phyloP scores from a whole-genome alignment of 306 rosid genomes.

The Sicyos edulis region DNA sequence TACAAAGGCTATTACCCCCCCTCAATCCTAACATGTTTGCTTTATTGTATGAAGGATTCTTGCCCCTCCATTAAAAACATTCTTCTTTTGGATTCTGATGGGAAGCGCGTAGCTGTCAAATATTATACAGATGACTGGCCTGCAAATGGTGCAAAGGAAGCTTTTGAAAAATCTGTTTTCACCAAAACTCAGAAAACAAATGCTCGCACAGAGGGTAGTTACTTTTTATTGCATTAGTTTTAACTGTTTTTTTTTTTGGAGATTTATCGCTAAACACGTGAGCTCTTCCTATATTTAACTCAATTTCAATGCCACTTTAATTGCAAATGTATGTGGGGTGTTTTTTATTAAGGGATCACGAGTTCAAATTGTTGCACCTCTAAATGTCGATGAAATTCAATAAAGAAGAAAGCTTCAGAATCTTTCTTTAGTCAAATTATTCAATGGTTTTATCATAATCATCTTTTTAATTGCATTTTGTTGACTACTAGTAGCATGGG shows the following conservation, averaged over 20 bases:
- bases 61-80: constrained; percentile 70
- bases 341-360: no score
- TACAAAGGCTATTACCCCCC: neutral
- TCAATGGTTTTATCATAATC: neutral
- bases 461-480: no score
- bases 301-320: neutral
- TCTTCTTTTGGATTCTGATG: constrained; percentile 82
- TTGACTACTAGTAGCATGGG: neutral
- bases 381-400: no score
- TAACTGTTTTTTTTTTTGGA: neutral
- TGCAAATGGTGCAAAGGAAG: constrained; percentile 57
- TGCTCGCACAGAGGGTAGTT: constrained; percentile 68
- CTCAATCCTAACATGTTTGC: constrained; percentile 14
- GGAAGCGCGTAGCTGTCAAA: constrained; percentile 90
- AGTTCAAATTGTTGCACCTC: no score
- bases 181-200: constrained; percentile 67
- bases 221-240: constrained; percentile 10
- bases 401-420: neutral
- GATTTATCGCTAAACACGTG: neutral
- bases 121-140: constrained; percentile 92
- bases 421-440: neutral
- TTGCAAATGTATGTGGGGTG: no score
- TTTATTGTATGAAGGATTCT: constrained; percentile 39
- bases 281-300: neutral
- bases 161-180: constrained; percentile 72